Percentiles rank a stretch among this genome's conserved stretches.
Evolutionary conservation across 208 protist genomes (phyloP).

Genomic region (Trypanosoma scelopori): DNA sequence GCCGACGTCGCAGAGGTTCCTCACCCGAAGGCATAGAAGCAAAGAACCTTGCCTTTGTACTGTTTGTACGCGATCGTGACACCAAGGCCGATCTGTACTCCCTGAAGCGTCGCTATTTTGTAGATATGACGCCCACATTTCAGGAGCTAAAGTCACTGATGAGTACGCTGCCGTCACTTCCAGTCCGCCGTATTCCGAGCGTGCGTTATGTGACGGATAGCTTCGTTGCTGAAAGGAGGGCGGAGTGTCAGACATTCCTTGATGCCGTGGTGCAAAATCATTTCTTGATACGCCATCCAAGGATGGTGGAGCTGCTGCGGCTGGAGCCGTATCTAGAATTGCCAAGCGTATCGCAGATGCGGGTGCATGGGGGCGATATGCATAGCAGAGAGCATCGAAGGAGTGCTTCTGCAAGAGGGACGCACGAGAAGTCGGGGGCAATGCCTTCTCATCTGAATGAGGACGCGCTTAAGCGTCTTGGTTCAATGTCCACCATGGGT

Average conservation of each 20-base stretch:
- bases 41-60: slow-evolving; percentile 13
- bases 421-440: neutral
- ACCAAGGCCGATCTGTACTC: slow-evolving; percentile 3
- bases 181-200: slow-evolving; percentile 41
- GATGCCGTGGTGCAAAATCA: slow-evolving; percentile 35
- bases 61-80: slow-evolving; percentile 21
- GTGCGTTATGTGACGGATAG: slow-evolving; percentile 46
- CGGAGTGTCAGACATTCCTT: slow-evolving; percentile 41
- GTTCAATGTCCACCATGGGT: neutral
- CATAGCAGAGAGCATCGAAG: neutral
- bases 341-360: neutral
- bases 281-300: slow-evolving; percentile 54
- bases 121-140: slow-evolving; percentile 13
- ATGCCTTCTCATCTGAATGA: slow-evolving; percentile 24
- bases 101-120: slow-evolving; percentile 12
- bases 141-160: slow-evolving; percentile 22
- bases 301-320: slow-evolving; percentile 36
- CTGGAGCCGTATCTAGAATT: slow-evolving; percentile 27
- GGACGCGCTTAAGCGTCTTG: slow-evolving; percentile 29
- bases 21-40: slow-evolving; percentile 13
- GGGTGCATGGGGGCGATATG: neutral
- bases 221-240: slow-evolving; percentile 55
- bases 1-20: neutral
- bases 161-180: slow-evolving; percentile 28
- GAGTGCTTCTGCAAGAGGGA: neutral